Evolutionary conservation across 108 stramenopile species (phyloP).

Genomic region (Heterococcus sp.): DNA sequence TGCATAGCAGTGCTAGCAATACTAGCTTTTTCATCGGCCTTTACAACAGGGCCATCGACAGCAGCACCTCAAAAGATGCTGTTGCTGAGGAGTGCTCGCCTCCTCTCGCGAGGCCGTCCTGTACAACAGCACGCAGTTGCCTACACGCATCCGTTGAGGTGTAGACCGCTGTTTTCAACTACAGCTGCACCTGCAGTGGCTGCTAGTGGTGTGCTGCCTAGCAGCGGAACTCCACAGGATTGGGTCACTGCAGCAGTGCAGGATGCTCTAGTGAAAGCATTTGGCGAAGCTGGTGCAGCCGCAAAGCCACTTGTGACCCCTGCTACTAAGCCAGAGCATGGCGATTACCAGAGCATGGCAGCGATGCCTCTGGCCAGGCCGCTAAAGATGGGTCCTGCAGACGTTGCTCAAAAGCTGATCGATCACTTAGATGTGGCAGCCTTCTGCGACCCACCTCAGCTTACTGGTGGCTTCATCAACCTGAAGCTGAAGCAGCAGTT

Average conservation of each 20-base stretch:
- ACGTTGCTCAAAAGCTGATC: conserved; percentile 40
- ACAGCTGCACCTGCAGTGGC: too few species aligned
- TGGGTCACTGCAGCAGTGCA: conserved; percentile 19
- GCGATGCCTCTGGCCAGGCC: conserved; percentile 52
- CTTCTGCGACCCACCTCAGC: conserved; percentile 35
- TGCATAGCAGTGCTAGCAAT: too few species aligned
- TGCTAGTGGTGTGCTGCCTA: too few species aligned
- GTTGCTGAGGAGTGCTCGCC: not conserved
- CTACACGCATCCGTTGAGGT: too few species aligned
- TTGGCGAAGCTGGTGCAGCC: conserved; percentile 20
- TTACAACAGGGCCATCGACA: too few species aligned
- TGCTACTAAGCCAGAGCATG: conserved; percentile 46
- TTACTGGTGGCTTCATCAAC: conserved; percentile 53
- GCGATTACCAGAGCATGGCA: conserved; percentile 59
- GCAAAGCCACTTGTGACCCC: conserved; percentile 43
- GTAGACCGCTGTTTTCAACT: too few species aligned
- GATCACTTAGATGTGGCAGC: conserved; percentile 8
- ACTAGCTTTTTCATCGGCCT: too few species aligned
- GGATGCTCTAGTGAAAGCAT: conserved; percentile 23
- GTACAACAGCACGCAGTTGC: too few species aligned
- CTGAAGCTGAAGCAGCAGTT: conserved; percentile 15
- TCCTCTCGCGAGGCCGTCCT: too few species aligned
- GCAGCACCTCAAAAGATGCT: too few species aligned
- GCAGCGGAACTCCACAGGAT: conserved; percentile 11
- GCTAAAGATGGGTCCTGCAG: conserved; percentile 40